Conservation (phyloP, 805 yeast genomes). For the Komagataella ulmi region DNA sequence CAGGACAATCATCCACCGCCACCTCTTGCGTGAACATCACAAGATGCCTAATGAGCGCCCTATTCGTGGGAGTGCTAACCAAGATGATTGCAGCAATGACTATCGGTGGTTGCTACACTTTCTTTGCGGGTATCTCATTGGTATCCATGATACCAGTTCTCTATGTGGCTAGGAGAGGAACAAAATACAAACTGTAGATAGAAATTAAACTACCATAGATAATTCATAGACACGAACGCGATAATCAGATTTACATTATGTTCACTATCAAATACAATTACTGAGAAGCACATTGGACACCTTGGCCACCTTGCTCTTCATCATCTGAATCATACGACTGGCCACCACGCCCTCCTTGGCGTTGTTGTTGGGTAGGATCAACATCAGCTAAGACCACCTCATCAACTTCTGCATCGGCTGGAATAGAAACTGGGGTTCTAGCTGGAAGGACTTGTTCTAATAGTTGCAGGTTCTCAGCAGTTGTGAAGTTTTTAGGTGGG, state of each 20-base stretch:
- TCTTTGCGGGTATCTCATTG: constrained; percentile 11
- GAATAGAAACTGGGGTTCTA: constrained; percentile 47
- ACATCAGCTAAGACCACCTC: constrained; percentile 64
- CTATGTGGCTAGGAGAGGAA: constrained; percentile 1
- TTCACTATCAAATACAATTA: constrained; percentile 18
- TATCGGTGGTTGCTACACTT: constrained; percentile 59
- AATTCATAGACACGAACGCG: neutral
- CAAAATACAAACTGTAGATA: neutral
- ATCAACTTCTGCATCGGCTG: constrained; percentile 65
- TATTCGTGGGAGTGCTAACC: constrained; percentile 44
- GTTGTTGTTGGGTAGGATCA: constrained; percentile 48
- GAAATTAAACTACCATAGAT: neutral
- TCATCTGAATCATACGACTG: constrained; percentile 44
- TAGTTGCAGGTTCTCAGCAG: constrained; percentile 59
- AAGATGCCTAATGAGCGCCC: constrained; percentile 52
- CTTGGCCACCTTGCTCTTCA: constrained; percentile 45
- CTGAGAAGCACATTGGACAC: constrained; percentile 93
- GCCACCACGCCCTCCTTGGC: constrained; percentile 27
- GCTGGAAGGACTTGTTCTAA: constrained; percentile 74
- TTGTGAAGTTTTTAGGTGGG: constrained; percentile 65
- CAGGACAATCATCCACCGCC: constrained; percentile 50
- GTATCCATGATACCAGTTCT: neutral
- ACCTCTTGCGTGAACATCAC: constrained; percentile 52
- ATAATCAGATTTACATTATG: neutral
- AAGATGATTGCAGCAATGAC: constrained; percentile 39